Evolutionary conservation across 441 rosid genomes (phyloP).

Genomic region (Adansonia rubrostipa): DNA sequence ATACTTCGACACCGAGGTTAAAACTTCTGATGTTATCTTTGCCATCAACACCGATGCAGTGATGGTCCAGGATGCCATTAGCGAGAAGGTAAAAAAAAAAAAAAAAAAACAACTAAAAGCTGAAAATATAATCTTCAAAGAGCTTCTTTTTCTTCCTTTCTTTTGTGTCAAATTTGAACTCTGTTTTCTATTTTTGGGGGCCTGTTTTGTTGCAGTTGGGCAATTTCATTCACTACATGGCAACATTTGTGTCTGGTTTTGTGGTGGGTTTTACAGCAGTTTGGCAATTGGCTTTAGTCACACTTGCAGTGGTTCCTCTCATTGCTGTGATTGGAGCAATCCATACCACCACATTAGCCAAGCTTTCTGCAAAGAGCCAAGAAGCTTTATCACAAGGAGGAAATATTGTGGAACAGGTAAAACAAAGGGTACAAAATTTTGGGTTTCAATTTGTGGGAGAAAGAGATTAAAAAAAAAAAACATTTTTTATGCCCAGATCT

Average conservation of each 20-base stretch:
- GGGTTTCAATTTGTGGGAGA: neutral
- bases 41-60: slow-evolving; percentile 98
- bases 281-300: slow-evolving; percentile 95
- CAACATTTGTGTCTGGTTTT: slow-evolving; percentile 97
- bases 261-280: slow-evolving; percentile 99
- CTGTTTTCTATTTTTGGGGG: neutral
- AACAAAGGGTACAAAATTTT: slow-evolving; percentile 9
- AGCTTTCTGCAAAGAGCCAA: slow-evolving; percentile 81
- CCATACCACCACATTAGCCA: slow-evolving; percentile 78
- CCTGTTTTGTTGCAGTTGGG: slow-evolving; percentile 66
- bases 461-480: neutral
- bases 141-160: neutral
- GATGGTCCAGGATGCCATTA: slow-evolving; percentile 98
- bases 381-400: slow-evolving; percentile 94
- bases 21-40: slow-evolving; percentile 90
- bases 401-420: slow-evolving; percentile 94
- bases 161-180: slow-evolving; percentile 24
- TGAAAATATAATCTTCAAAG: slow-evolving; percentile 15
- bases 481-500: neutral
- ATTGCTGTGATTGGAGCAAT: slow-evolving; percentile 95
- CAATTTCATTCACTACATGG: slow-evolving; percentile 95
- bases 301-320: slow-evolving; percentile 95
- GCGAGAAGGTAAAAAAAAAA: slow-evolving; percentile 74
- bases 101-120: neutral
- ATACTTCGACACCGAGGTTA: slow-evolving; percentile 92